These are phyloP conservation scores for Solanum raphanifolium DNA, from an alignment of 257 asterid genomes.

Conservation along the genomic window DNA sequence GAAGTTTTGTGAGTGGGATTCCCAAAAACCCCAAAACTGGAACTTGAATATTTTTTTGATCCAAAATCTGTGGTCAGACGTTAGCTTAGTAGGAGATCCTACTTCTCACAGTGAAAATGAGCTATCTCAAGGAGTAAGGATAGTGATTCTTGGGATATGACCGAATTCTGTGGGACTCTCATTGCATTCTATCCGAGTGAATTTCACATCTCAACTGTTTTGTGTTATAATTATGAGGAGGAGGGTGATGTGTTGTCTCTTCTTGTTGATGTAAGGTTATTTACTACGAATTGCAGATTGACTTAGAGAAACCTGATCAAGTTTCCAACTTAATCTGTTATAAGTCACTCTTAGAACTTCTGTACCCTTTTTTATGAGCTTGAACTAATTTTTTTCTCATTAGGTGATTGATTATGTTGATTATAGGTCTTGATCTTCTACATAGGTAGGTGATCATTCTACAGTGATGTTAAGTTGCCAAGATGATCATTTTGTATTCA, in stretches of 20 bases:
- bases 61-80: not conserved
- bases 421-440: not conserved
- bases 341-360: not conserved
- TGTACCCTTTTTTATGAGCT: not conserved
- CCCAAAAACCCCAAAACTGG: not conserved
- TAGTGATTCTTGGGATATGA: not conserved
- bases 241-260: not conserved
- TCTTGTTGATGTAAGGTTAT: not conserved
- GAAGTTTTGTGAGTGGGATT: not conserved
- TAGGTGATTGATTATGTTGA: not conserved
- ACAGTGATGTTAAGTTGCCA: not conserved
- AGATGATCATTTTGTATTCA: not conserved
- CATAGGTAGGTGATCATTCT: not conserved
- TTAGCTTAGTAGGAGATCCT: not conserved
- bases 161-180: not conserved
- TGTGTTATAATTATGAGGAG: not conserved
- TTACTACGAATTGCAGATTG: not conserved
- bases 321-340: not conserved
- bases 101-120: not conserved
- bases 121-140: not conserved
- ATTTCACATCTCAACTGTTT: not conserved
- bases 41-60: not conserved
- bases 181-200: not conserved
- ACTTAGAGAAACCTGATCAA: not conserved
- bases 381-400: not conserved